Evolutionary conservation across 169 alveolate species (phyloP).

Genomic region (Toxoplasma gondii): DNA sequence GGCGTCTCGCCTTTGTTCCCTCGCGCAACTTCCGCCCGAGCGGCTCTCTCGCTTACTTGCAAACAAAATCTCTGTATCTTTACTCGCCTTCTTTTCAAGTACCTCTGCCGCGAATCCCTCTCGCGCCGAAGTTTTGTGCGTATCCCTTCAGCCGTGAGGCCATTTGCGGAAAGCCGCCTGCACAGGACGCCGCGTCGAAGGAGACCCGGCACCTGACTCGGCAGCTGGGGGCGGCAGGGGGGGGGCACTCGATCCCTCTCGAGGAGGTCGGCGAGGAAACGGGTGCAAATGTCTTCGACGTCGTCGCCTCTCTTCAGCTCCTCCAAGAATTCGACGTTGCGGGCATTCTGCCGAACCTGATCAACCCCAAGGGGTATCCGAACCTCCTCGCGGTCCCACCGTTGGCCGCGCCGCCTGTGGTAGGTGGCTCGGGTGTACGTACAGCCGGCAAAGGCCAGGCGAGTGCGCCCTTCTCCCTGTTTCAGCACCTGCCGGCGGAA

Average conservation of each 20-base stretch:
- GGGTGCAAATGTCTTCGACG: not conserved
- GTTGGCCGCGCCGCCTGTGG: not conserved
- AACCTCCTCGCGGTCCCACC: slow-evolving; percentile 20
- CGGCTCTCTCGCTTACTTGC: slow-evolving; percentile 37
- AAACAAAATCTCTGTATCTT: not conserved
- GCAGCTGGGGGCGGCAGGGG: not conserved
- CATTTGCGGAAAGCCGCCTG: slow-evolving; percentile 8
- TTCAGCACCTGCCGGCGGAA: not conserved
- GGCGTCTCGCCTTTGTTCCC: not conserved
- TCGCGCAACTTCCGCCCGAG: slow-evolving; percentile 1
- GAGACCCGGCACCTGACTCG: not conserved
- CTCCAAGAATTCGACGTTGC: not conserved
- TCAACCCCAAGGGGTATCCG: slow-evolving; percentile 51
- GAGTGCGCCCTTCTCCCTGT: not conserved
- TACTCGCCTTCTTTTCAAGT: slow-evolving; percentile 14
- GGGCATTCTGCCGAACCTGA: slow-evolving; percentile 8
- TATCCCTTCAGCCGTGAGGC: not conserved
- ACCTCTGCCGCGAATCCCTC: slow-evolving; percentile 27
- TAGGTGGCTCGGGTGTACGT: not conserved
- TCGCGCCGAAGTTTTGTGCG: slow-evolving; percentile 19
- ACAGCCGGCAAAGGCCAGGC: not conserved
- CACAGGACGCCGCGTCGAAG: not conserved
- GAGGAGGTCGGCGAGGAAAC: not conserved
- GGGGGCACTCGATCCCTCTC: too few relatives aligned
- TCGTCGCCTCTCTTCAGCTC: slow-evolving; percentile 13